Evolutionary conservation across 345 rosid genomes (phyloP).

Genomic region (Xanthoceras sorbifolium): DNA sequence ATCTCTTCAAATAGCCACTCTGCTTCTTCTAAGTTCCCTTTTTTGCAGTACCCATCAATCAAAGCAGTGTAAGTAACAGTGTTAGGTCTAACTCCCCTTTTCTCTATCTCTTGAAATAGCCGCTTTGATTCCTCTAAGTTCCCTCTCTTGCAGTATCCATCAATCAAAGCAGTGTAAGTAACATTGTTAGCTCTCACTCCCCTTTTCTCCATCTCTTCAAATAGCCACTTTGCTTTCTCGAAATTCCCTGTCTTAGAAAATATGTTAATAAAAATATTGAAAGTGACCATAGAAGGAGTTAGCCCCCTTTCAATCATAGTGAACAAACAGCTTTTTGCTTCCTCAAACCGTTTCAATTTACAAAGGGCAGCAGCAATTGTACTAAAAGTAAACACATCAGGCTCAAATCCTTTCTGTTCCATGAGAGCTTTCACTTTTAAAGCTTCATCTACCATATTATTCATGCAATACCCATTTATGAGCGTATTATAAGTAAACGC

Average conservation of each 20-base stretch:
- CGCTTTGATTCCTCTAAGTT: conserved; percentile 52
- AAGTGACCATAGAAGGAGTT: conserved; percentile 51
- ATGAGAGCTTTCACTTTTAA: conserved; percentile 41
- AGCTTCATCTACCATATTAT: conserved; percentile 72
- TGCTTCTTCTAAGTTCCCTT: no score
- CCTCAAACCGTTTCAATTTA: conserved; percentile 52
- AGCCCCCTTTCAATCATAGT: conserved; percentile 54
- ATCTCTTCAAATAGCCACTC: conserved; percentile 52
- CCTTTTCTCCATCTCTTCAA: no score
- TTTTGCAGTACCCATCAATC: no score
- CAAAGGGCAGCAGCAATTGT: conserved; percentile 60
- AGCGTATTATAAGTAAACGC: conserved; percentile 66
- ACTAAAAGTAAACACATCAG: conserved; percentile 62
- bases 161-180: no score
- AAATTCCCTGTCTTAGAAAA: conserved; percentile 76
- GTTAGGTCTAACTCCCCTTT: conserved; percentile 50
- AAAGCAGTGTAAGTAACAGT: conserved; percentile 55
- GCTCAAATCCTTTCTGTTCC: conserved; percentile 72
- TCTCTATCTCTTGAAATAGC: no score
- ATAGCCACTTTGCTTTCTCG: no score
- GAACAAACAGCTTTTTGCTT: conserved; percentile 66
- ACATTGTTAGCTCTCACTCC: no score
- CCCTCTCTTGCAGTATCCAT: no score
- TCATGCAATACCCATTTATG: conserved; percentile 66
- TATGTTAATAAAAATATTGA: conserved; percentile 67